Percentiles rank a stretch among this genome's conserved stretches.
These are phyloP conservation scores for Fusarium irregulare DNA, from an alignment of 2,329 filamentous ascomycete genomes.

Conservation along the genomic window DNA sequence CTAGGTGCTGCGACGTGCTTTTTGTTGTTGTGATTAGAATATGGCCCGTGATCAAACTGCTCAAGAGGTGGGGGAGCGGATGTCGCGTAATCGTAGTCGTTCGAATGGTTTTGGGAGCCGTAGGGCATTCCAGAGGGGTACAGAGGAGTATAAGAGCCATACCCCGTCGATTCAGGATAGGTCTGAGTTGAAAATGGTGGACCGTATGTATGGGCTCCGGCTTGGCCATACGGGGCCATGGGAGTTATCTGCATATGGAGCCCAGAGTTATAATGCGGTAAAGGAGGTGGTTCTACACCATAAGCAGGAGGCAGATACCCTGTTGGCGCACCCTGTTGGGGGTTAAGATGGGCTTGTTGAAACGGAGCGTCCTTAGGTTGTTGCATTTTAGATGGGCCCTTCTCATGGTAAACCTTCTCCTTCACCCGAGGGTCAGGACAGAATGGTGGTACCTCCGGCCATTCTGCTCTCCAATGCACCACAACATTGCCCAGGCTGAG, in stretches of 20 bases:
- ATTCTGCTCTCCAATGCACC: constrained; percentile 83
- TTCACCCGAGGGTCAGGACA: constrained; percentile 65
- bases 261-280: constrained; percentile 17
- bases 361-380: not conserved
- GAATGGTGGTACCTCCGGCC: constrained; percentile 82
- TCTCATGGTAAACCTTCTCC: constrained; percentile 37
- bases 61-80: not conserved
- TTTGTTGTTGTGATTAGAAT: constrained; percentile 5
- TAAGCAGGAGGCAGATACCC: constrained; percentile 35
- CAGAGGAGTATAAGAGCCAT: constrained; percentile 23
- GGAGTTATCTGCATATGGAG: constrained; percentile 17
- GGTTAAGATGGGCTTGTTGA: constrained; percentile 21
- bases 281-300: constrained; percentile 9
- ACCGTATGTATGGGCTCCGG: constrained; percentile 23
- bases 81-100: constrained; percentile 19
- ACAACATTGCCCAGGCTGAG: constrained; percentile 78
- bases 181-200: constrained; percentile 10
- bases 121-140: constrained; percentile 12
- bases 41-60: constrained; percentile 12
- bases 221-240: constrained; percentile 15
- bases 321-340: constrained; percentile 16
- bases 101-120: constrained; percentile 8
- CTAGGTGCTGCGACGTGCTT: constrained; percentile 1
- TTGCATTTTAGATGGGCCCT: constrained; percentile 5
- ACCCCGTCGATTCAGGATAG: constrained; percentile 25